Evolutionary conservation across 768 basidiomycete genomes (phyloP).

Genomic region (Tubosaeta sp.): DNA sequence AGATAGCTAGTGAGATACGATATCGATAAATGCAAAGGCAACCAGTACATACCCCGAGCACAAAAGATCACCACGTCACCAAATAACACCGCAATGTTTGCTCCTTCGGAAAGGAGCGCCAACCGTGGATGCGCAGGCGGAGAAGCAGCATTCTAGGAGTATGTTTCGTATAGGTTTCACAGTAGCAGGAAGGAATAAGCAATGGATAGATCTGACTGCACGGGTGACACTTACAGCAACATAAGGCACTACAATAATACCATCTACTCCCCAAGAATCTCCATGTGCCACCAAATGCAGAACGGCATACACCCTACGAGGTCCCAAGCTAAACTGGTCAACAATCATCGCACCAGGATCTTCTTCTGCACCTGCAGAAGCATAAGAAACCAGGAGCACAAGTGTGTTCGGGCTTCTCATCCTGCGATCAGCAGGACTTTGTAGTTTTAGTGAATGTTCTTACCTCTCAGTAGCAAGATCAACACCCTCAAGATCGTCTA

Average conservation of each 20-base stretch:
- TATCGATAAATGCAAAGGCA: background rate
- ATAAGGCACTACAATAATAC: conserved; percentile 62
- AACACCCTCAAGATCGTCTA: conserved; percentile 68
- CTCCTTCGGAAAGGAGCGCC: conserved; percentile 55
- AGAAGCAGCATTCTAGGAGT: conserved; percentile 53
- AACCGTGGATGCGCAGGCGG: conserved; percentile 72
- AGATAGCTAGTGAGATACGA: background rate
- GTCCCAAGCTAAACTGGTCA: conserved; percentile 38
- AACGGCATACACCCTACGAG: conserved; percentile 64
- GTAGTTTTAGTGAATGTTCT: conserved; percentile 10
- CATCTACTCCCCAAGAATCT: conserved; percentile 27
- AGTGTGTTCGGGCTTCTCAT: conserved; percentile 46
- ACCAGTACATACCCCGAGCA: conserved; percentile 47
- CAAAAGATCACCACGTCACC: conserved; percentile 74
- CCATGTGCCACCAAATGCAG: conserved; percentile 37
- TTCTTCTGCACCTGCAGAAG: conserved; percentile 45
- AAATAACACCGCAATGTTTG: conserved; percentile 60
- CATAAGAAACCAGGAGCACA: conserved; percentile 64
- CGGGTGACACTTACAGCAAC: conserved; percentile 53
- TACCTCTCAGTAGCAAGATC: conserved; percentile 64
- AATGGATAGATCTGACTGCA: background rate
- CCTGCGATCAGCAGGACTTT: conserved; percentile 1
- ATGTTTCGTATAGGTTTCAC: background rate
- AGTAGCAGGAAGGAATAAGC: background rate
- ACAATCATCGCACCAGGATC: conserved; percentile 30